A percentile compares a stretch with the other conserved stretches of the same genome.
Conservation (phyloP, 1,139 yeast species). For the Kodamaea derodonti region DNA sequence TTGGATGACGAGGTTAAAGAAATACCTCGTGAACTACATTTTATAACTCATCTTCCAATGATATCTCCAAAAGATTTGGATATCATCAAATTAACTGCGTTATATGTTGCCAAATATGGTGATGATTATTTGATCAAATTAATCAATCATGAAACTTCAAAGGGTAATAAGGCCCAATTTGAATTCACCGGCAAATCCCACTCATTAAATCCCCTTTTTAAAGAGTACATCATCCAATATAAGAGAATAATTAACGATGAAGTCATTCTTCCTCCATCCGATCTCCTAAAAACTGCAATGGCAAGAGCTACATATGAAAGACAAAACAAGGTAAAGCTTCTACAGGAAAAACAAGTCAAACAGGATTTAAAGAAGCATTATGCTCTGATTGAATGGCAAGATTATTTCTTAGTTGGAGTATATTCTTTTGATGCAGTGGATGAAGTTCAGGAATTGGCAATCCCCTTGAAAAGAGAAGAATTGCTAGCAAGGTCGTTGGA, state of each 20-base stretch:
- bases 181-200: constrained; percentile 64
- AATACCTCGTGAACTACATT: constrained; percentile 40
- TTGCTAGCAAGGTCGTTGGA: constrained; percentile 61
- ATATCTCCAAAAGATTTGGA: constrained; percentile 65
- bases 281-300: constrained; percentile 48
- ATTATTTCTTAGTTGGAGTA: constrained; percentile 67
- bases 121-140: constrained; percentile 36
- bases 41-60: constrained; percentile 48
- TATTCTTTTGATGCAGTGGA: constrained; percentile 68
- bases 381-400: constrained; percentile 87
- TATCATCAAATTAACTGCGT: constrained; percentile 69
- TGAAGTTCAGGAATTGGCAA: constrained; percentile 54
- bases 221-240: constrained; percentile 56
- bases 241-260: constrained; percentile 7
- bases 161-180: constrained; percentile 51
- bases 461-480: constrained; percentile 58
- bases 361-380: constrained; percentile 42
- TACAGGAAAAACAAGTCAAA: constrained; percentile 31
- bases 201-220: constrained; percentile 56
- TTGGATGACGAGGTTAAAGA: constrained; percentile 12
- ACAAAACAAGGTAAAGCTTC: constrained; percentile 23
- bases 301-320: constrained; percentile 56
- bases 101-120: constrained; percentile 59
- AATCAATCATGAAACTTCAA: constrained; percentile 32
- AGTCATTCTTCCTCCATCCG: constrained; percentile 6